A percentile compares a stretch with the other conserved stretches of the same genome.
Evolutionary conservation across 2,329 filamentous ascomycete genomes (phyloP).

Genomic region (Lecanicillium sp.): DNA sequence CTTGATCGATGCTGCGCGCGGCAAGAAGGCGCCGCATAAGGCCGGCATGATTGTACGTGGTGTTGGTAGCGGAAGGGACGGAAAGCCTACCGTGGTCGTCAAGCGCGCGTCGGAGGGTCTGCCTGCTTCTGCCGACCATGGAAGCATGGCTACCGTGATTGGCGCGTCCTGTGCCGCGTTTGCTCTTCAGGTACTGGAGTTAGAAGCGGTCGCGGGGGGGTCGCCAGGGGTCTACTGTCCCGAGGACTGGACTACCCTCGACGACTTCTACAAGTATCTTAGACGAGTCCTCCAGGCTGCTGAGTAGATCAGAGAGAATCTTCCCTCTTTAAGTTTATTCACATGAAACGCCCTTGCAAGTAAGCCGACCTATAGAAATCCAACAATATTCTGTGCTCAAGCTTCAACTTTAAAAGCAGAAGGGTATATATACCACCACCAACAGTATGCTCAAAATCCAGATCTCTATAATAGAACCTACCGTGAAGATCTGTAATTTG

Average conservation of each 20-base stretch:
- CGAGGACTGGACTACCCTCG: neutral
- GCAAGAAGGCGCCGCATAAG: neutral
- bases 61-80: neutral
- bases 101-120: neutral
- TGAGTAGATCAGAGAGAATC: no score
- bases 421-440: no score
- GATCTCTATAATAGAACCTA: no score
- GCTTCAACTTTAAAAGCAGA: no score
- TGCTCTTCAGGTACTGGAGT: neutral
- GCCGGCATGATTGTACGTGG: neutral
- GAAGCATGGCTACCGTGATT: neutral
- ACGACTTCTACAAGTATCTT: neutral
- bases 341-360: no score
- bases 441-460: no score
- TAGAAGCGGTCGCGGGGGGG: neutral
- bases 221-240: neutral
- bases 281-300: no score
- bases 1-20: neutral
- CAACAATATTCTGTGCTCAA: no score
- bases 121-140: neutral
- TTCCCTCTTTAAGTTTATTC: no score
- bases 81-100: neutral
- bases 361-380: no score
- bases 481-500: no score
- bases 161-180: neutral